A percentile compares a stretch with the other conserved stretches of the same genome.
These are phyloP conservation scores for Rosa multiflora DNA, from an alignment of 306 rosid genomes.

Conservation along the genomic window DNA sequence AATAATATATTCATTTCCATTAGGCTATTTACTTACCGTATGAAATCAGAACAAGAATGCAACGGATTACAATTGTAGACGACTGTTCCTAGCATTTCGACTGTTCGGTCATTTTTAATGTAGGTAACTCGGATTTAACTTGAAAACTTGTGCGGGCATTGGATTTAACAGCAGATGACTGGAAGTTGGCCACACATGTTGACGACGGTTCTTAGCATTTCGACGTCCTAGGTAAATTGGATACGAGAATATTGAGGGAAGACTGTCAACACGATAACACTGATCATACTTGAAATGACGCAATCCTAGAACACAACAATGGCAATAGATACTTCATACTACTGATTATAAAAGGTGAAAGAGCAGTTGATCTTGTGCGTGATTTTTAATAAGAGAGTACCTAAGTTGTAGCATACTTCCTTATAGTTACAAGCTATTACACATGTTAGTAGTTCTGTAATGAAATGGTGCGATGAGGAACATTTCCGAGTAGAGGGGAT, in stretches of 20 bases:
- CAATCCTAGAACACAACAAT: neutral
- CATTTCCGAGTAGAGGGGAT: constrained; percentile 1
- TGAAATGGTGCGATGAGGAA: neutral
- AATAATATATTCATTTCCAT: too few species aligned
- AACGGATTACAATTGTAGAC: too few species aligned
- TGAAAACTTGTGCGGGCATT: too few species aligned
- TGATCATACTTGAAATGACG: too few species aligned
- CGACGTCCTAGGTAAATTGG: neutral
- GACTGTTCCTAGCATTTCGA: too few species aligned
- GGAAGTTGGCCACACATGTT: too few species aligned
- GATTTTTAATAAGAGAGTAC: neutral
- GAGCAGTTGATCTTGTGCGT: neutral
- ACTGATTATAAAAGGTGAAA: neutral
- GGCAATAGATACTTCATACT: neutral
- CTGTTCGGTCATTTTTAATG: too few species aligned
- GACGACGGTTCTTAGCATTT: neutral
- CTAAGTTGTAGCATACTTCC: constrained; percentile 1
- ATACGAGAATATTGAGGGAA: neutral
- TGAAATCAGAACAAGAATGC: too few species aligned
- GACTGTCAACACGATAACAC: too few species aligned
- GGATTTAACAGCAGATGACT: too few species aligned
- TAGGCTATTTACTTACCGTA: too few species aligned
- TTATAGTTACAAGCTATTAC: neutral
- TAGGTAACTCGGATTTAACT: too few species aligned
- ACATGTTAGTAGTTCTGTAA: constrained; percentile 6